Evolutionary conservation across 2,329 filamentous ascomycete species (phyloP).

Genomic region (Beauveria pseudobassiana): DNA sequence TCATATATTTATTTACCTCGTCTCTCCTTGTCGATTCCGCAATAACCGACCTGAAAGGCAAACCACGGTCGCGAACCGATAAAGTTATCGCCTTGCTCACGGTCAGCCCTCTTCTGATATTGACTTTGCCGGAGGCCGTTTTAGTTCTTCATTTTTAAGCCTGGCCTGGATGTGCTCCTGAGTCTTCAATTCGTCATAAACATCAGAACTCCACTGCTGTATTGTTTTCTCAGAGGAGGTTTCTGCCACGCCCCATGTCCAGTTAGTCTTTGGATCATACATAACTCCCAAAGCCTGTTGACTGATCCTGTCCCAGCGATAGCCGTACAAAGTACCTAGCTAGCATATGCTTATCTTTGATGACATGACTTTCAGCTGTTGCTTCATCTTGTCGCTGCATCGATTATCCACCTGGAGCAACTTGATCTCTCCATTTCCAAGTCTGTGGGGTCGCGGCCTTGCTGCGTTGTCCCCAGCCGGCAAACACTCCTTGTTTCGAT

Average conservation of each 20-base stretch:
- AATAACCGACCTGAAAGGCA: not conserved
- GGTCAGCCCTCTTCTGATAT: not conserved
- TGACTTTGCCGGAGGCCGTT: not conserved
- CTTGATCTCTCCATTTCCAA: not conserved
- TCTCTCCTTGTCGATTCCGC: not conserved
- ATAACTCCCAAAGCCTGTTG: not conserved
- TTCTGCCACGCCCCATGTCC: constrained; percentile 3
- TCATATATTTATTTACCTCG: too few species aligned
- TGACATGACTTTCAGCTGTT: not conserved
- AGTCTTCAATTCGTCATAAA: not conserved
- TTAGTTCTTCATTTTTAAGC: not conserved
- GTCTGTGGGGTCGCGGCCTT: not conserved
- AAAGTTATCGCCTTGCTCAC: not conserved
- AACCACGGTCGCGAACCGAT: constrained; percentile 2
- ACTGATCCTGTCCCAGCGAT: not conserved
- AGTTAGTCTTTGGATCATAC: not conserved
- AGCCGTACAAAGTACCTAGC: not conserved
- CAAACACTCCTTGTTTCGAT: not conserved
- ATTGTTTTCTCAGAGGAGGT: too few species aligned
- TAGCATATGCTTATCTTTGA: not conserved
- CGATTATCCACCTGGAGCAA: not conserved
- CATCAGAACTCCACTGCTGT: not conserved
- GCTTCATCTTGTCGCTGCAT: not conserved
- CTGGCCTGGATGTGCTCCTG: not conserved
- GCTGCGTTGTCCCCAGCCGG: not conserved